phyloP scores from a whole-genome alignment of 1,284 basidiomycete species.

The Ustilago lituana region DNA sequence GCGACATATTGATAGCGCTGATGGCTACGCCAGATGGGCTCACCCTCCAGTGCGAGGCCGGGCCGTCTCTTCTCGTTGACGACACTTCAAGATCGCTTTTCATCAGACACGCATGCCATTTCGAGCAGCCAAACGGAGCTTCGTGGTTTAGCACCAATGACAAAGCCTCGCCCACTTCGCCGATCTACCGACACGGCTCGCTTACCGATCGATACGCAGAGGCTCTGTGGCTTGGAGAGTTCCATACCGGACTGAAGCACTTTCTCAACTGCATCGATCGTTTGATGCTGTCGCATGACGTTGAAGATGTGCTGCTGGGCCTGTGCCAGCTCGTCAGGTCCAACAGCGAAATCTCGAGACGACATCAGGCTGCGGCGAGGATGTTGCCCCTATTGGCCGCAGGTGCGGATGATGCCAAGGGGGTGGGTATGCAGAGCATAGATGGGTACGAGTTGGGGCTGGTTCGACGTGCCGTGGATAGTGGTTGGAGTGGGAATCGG shows the following conservation, averaged over 20 bases:
- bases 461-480: constrained; percentile 4
- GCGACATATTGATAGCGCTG: constrained; percentile 10
- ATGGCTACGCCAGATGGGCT: not conserved
- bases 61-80: constrained; percentile 7
- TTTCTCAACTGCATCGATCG: constrained; percentile 38
- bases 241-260: constrained; percentile 33
- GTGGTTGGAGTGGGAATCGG: too few species aligned
- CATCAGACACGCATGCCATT: constrained; percentile 17
- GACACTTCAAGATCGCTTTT: not conserved
- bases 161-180: not conserved
- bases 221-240: constrained; percentile 42
- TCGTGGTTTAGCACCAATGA: constrained; percentile 21
- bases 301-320: constrained; percentile 19
- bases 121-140: constrained; percentile 21
- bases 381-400: not conserved
- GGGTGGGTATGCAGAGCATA: not conserved
- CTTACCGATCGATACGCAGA: constrained; percentile 27
- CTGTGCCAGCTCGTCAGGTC: constrained; percentile 31
- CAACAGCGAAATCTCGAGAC: constrained; percentile 18
- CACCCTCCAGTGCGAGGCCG: not conserved
- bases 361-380: constrained; percentile 9
- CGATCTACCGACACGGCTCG: not conserved
- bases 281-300: constrained; percentile 9
- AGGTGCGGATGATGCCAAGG: not conserved
- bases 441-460: constrained; percentile 20